A percentile compares a stretch with the other conserved stretches of the same genome.
These are phyloP conservation scores for Suhomyces coccinellae DNA, from an alignment of 1,139 yeast species.

Conservation along the genomic window DNA sequence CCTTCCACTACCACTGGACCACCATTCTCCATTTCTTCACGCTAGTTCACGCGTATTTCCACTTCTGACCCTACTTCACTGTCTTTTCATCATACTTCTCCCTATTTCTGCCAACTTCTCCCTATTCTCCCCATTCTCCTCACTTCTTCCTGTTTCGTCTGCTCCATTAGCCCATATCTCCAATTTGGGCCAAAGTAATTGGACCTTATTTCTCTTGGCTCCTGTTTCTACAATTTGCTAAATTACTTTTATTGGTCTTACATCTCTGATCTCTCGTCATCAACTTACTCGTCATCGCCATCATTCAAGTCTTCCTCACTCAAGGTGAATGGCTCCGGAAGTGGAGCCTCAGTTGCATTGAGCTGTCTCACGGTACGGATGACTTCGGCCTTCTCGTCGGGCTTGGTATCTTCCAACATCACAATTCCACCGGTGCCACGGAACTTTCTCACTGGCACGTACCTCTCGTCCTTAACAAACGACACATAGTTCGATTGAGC, in stretches of 20 bases:
- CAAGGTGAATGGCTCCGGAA: constrained; percentile 82
- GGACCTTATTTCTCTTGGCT: neutral
- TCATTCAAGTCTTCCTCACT: constrained; percentile 49
- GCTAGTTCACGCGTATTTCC: too few species aligned
- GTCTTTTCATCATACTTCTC: too few species aligned
- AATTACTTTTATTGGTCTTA: neutral
- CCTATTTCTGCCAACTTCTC: too few species aligned
- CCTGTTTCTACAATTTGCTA: neutral
- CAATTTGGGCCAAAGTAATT: too few species aligned
- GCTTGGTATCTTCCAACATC: constrained; percentile 69
- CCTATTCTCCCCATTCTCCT: too few species aligned
- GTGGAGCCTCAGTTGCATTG: constrained; percentile 81
- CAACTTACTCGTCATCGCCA: constrained; percentile 20
- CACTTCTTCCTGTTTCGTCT: too few species aligned
- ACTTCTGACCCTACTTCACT: too few species aligned
- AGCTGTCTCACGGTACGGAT: constrained; percentile 87
- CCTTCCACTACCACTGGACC: too few species aligned
- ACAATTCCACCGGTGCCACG: constrained; percentile 82
- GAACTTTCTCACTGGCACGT: constrained; percentile 78
- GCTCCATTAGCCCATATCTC: too few species aligned
- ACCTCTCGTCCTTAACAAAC: constrained; percentile 74
- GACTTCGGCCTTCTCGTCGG: constrained; percentile 62
- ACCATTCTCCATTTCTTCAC: too few species aligned
- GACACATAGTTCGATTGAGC: constrained; percentile 82
- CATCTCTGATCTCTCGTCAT: constrained; percentile 1